Evolutionary conservation across 2,329 filamentous ascomycete genomes (phyloP).

Genomic region (Escovopsis sp.): DNA sequence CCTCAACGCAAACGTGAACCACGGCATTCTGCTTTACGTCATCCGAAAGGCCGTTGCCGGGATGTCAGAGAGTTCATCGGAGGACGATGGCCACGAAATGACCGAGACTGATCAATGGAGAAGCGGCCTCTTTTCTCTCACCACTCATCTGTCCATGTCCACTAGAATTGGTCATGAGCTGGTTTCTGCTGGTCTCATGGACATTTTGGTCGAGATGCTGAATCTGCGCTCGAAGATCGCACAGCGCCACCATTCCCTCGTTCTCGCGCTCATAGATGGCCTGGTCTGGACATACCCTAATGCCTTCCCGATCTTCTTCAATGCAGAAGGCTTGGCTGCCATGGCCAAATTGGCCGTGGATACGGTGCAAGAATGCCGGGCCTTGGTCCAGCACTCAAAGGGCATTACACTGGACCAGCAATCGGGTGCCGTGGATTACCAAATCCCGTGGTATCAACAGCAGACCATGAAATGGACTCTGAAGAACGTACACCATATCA

Average conservation of each 20-base stretch:
- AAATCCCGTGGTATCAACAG: slow-evolving; percentile 85
- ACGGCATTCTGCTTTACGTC: slow-evolving; percentile 86
- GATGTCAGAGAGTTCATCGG: slow-evolving; percentile 43
- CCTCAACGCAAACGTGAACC: slow-evolving; percentile 91
- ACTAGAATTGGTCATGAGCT: slow-evolving; percentile 68
- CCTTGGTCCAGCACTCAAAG: slow-evolving; percentile 49
- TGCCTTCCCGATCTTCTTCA: slow-evolving; percentile 71
- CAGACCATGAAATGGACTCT: slow-evolving; percentile 87
- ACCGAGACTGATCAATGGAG: slow-evolving; percentile 78
- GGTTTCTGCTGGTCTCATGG: slow-evolving; percentile 77
- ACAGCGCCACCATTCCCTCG: slow-evolving; percentile 67
- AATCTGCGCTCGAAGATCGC: slow-evolving; percentile 69
- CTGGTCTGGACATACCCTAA: slow-evolving; percentile 76
- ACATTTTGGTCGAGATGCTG: slow-evolving; percentile 78
- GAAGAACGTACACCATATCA: slow-evolving; percentile 93
- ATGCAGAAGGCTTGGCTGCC: slow-evolving; percentile 72
- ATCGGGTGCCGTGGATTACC: slow-evolving; percentile 79
- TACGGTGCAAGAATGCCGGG: slow-evolving; percentile 57
- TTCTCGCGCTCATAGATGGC: slow-evolving; percentile 76
- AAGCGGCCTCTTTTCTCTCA: slow-evolving; percentile 74
- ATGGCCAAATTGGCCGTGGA: slow-evolving; percentile 76
- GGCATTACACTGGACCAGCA: slow-evolving; percentile 56
- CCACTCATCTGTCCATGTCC: slow-evolving; percentile 64
- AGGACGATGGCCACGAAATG: slow-evolving; percentile 39
- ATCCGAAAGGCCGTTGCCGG: slow-evolving; percentile 81